Evolutionary conservation across 2,329 filamentous ascomycete species (phyloP), one percentile per base, ranked within the genome.

Genomic region (Leptographium radiaticola): DNA sequence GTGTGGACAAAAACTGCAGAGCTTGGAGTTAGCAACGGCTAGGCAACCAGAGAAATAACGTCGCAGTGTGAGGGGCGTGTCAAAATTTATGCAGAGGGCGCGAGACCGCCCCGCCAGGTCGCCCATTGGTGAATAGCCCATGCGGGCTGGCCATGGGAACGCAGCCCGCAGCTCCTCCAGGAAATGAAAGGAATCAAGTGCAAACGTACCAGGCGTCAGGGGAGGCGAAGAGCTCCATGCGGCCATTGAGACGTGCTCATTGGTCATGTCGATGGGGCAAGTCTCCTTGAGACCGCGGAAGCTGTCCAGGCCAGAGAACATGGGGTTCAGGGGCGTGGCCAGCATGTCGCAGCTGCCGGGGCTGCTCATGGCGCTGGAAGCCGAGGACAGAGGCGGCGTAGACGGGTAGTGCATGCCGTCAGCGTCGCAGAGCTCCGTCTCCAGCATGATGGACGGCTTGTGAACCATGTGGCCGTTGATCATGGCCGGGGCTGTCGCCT

Each of bases 191-290:
- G 58, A 57, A 52, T 40, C 49, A 46, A 45, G 56, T 25, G 25
- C 30, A 20, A 33, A 80, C 88, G 74, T 84, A 95, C 89, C 82
- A 79, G 90, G 89, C 63, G 89, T 94, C 79, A 95, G 81, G 30
- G 89, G 88, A 51, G 90, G 89, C 36, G 90, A 95, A 55, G 80
- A 79, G 56, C 82, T 76, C 85, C 88, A 94, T 62, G 91, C 86
- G 59, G 86, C 75, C 59, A 75, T 76, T 52, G 86, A 80, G 54
- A 91, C 76, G 58, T 83, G 82, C 70, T 93, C 87, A 20, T 80
- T 78, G 62, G 83, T 77, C 25, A 83, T 76, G 57, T 87, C 84
- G 48, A 78, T 75, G 62, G 91, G 84, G 59, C 84, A 81, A 33
- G 77, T 78, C 59, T 87, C 77, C 75, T 90, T 89, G 61, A 82